phyloP scores from a whole-genome alignment of 2,329 filamentous ascomycete species.

The Elsinoe australis region DNA sequence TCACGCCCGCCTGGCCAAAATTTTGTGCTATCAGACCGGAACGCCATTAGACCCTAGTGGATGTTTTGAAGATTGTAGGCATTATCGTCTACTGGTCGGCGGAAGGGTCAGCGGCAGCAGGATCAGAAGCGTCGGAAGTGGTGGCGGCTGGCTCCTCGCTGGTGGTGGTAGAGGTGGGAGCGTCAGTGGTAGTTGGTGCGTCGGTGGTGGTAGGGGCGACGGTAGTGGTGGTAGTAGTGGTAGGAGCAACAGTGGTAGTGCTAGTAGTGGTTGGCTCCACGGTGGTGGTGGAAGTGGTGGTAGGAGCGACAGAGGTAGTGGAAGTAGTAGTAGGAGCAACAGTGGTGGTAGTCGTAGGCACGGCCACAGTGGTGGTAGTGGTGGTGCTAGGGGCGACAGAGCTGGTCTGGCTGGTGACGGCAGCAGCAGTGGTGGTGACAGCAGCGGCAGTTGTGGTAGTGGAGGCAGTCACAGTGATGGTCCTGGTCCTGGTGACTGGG shows the following conservation, averaged over 20 bases:
- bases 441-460: conserved; percentile 10
- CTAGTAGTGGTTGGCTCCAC: conserved; percentile 1
- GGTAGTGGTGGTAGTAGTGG: background rate
- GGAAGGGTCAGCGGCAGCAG: background rate
- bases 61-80: background rate
- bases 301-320: background rate
- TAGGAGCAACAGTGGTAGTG: background rate
- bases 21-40: too few relatives aligned
- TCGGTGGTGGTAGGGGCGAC: conserved; percentile 2
- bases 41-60: too few relatives aligned
- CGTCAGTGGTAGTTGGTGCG: background rate
- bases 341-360: conserved; percentile 1
- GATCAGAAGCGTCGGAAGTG: background rate
- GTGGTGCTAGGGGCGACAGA: background rate
- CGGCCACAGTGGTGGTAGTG: background rate
- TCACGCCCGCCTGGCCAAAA: too few relatives aligned
- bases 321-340: background rate
- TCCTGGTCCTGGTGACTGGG: conserved; percentile 4
- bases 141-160: conserved; percentile 3
- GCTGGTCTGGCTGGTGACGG: background rate
- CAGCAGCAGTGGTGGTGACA: background rate
- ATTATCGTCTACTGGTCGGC: background rate
- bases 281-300: background rate
- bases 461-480: conserved; percentile 4
- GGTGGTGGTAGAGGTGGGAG: conserved; percentile 2